A percentile compares a stretch with the other conserved stretches of the same genome.
Conservation (phyloP, 139 green algal genomes). For the Zygnema cylindricum region DNA sequence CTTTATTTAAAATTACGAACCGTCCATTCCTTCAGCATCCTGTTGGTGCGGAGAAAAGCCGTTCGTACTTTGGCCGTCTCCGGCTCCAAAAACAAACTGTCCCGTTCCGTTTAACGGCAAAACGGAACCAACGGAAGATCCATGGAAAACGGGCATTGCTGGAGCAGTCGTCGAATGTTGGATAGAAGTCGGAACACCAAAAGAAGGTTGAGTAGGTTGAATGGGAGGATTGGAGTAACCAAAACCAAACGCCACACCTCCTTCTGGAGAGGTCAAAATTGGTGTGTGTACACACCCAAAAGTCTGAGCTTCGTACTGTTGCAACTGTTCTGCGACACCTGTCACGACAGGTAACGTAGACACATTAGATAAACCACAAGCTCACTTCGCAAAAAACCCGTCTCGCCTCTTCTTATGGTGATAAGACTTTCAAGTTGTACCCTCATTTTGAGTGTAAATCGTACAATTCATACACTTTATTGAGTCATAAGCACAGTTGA, state of each 20-base stretch:
- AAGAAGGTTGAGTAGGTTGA: neutral
- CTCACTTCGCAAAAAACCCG: neutral
- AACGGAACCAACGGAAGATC: neutral
- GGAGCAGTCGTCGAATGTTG: neutral
- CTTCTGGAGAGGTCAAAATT: neutral
- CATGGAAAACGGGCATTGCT: neutral
- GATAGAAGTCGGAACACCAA: neutral
- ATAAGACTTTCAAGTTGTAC: neutral
- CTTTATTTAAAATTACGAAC: neutral
- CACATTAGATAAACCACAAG: neutral
- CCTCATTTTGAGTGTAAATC: too few species aligned
- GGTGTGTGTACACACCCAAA: conserved; percentile 17
- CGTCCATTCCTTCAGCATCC: neutral
- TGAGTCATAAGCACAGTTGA: neutral
- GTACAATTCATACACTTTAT: neutral
- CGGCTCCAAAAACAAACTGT: conserved; percentile 26
- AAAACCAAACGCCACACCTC: conserved; percentile 2
- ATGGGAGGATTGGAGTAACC: neutral
- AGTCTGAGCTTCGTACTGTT: conserved; percentile 27
- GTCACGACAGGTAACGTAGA: neutral
- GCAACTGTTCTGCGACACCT: conserved; percentile 37
- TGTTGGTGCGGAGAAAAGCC: neutral
- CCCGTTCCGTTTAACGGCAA: neutral
- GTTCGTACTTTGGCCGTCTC: neutral
- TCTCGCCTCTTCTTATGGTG: neutral